A percentile compares a stretch with the other conserved stretches of the same genome.
Conservation (phyloP, 805 yeast species). For the Saccharomycopsis schoenii region DNA sequence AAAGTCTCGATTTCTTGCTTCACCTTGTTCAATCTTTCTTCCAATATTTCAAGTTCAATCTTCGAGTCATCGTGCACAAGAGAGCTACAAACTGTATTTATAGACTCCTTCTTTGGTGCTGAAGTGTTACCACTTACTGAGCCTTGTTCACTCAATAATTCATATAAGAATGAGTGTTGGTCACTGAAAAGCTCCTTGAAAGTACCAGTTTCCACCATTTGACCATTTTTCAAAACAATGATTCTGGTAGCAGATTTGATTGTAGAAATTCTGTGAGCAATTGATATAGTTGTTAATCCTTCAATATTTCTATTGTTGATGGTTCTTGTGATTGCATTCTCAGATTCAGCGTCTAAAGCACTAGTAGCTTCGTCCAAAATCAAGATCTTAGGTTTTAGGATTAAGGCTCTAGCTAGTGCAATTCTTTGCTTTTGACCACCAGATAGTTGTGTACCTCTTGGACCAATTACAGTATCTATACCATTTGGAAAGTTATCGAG, state of each 20-base stretch:
- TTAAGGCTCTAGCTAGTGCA: conserved; percentile 80
- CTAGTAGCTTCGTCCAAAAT: conserved; percentile 92
- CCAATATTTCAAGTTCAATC: conserved; percentile 8
- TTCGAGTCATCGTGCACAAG: conserved; percentile 13
- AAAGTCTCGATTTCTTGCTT: conserved; percentile 3
- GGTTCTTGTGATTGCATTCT: conserved; percentile 72
- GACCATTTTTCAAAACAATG: conserved; percentile 66
- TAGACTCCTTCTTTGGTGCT: background rate
- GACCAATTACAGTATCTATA: conserved; percentile 73
- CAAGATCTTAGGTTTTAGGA: conserved; percentile 69
- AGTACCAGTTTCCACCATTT: conserved; percentile 62
- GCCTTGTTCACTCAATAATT: conserved; percentile 24
- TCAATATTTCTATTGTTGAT: conserved; percentile 43
- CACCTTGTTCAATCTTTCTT: conserved; percentile 3
- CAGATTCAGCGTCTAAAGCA: conserved; percentile 84
- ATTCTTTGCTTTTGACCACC: conserved; percentile 95
- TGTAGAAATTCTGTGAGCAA: conserved; percentile 87
- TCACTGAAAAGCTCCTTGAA: conserved; percentile 42
- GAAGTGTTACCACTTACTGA: background rate
- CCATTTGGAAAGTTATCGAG: conserved; percentile 71
- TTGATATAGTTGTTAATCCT: conserved; percentile 69
- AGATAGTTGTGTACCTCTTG: conserved; percentile 79
- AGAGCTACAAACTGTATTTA: background rate
- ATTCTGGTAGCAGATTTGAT: conserved; percentile 75
- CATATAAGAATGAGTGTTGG: conserved; percentile 27